Percentiles rank a stretch among this genome's conserved stretches.
phyloP scores from a whole-genome alignment of 2,329 filamentous ascomycete genomes.

The Fusarium newnesense region DNA sequence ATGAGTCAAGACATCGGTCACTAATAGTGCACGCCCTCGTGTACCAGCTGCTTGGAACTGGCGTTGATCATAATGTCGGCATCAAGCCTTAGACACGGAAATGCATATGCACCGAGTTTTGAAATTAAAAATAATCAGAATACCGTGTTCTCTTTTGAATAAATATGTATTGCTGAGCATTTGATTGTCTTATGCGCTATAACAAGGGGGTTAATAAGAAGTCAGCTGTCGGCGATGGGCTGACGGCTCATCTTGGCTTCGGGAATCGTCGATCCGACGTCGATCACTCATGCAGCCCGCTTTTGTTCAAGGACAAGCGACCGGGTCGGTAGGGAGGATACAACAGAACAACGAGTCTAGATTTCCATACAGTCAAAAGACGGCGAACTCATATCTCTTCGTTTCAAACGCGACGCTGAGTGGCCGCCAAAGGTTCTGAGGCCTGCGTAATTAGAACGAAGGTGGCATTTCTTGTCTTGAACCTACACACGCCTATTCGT shows the following conservation, averaged over 20 bases:
- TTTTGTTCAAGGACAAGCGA: conserved; percentile 6
- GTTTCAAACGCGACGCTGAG: background rate
- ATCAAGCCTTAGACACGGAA: background rate
- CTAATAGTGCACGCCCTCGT: background rate
- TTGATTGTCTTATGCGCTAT: background rate
- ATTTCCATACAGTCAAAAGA: background rate
- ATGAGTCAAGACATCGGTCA: background rate
- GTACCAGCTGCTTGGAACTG: conserved; percentile 9
- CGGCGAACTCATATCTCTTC: background rate
- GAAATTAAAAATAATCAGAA: background rate
- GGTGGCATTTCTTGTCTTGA: conserved; percentile 2
- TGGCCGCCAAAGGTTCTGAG: background rate
- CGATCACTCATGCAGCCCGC: conserved; percentile 31
- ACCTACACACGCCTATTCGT: background rate
- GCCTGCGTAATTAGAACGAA: background rate
- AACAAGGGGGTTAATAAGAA: conserved; percentile 2
- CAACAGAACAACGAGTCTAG: background rate
- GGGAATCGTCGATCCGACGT: conserved; percentile 37
- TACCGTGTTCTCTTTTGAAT: background rate
- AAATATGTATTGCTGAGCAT: background rate
- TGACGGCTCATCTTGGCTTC: conserved; percentile 15
- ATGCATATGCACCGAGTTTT: background rate
- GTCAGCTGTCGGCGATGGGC: conserved; percentile 13
- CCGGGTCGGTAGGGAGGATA: background rate
- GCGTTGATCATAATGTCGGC: conserved; percentile 16